Base-by-base conservation (phyloP, 2,329 filamentous ascomycete species). In the Amauroascus verrucosus region DNA sequence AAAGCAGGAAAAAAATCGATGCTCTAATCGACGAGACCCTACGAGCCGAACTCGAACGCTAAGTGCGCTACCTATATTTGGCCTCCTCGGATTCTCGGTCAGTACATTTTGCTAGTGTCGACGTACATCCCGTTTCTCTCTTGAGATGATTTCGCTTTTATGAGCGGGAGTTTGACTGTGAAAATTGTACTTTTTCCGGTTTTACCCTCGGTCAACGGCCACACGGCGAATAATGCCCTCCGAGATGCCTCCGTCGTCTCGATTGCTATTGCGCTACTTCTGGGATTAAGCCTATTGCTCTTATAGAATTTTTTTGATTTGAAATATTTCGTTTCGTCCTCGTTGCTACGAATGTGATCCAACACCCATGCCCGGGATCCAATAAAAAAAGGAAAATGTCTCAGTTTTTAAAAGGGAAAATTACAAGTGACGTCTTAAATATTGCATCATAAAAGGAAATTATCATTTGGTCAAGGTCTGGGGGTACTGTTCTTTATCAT, bases 1-100 rank as follows among this genome's bases (percentile, higher is more conserved):
- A 75, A 65, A 82, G 76, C 63, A 74, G 78, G 62, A 78, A 79
- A 69, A 77, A 74, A 62, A 72, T 82, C 54, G 68, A 73, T 51
- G 72, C 75, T 55, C 66, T 78, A 55, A 66, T 82, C 54, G 76
- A 77, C 61, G 64, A 67, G 24, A 69, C 73, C 55, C 67, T 81
- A 54, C 76, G 72, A 64, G 68, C 72, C 59, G 73, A 76, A 59
- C 72, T 83, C 59, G 75, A 80, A 62, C 65, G 64, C 59, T 67
- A 60, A 64, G 60, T 58, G 60, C 55, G 51, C 57, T 59, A 13
- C 14, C 47, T 37, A 9, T 13, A n/a, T 47, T 47, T 4, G 8
- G 13, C 8, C 24, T 6, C 47, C 28, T 18, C 30, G 3, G n/a
- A 30, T 33, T 35, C 14, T 22, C 14, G 3, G 14, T 13, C 18